Evolutionary conservation across 129 eudicot genomes (phyloP), one percentile per base, ranked within the genome.

Genomic region (Arctium minus): DNA sequence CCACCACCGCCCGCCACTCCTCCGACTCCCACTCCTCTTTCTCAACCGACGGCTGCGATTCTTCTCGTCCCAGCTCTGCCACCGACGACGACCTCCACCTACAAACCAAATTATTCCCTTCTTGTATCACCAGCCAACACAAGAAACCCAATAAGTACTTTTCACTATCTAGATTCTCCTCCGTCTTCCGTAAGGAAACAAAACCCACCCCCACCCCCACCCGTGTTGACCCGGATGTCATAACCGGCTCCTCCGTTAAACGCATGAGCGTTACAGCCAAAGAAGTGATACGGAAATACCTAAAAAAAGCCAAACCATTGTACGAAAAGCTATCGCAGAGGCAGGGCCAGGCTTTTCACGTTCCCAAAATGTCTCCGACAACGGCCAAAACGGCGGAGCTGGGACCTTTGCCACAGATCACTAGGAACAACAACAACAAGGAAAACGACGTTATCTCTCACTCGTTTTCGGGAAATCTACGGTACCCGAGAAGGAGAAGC

Each of bases 291-390:
- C 72, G 90, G 35, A 93, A 88, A 83, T 96, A 93, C 81, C 40
- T 96, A 29, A 96, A 89, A 8, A 96, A 93, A 73, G 99, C 93
- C 12, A 96, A 88, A 60, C 99, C 99, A 0, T 35, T 96, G 17
- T 93, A 92, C 87, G 92, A 93, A 44, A 96, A 93, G 83, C 73
- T 96, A 2, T 91, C 99, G 3, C 94, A 86, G 9, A 89, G 81
- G 29, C 91, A 83, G 38, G 72, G 71, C 1, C 83, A 81, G 36
- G 29, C 62, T 11, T 72, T 72, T 71, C 48, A 48, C 65, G 79
- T 72, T 5, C 84, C 77, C 11, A 81, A 84, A 68, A 81, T 18
- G 56, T 65, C 50, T 22, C 27, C 27, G 27, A 22, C 27, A 22
- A 22, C 27, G 27, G 27, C 27, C 27, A 22, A 22, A 22, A 2